Evolutionary conservation across 257 asterid genomes (phyloP).

Genomic region (Eustoma russellianum): DNA sequence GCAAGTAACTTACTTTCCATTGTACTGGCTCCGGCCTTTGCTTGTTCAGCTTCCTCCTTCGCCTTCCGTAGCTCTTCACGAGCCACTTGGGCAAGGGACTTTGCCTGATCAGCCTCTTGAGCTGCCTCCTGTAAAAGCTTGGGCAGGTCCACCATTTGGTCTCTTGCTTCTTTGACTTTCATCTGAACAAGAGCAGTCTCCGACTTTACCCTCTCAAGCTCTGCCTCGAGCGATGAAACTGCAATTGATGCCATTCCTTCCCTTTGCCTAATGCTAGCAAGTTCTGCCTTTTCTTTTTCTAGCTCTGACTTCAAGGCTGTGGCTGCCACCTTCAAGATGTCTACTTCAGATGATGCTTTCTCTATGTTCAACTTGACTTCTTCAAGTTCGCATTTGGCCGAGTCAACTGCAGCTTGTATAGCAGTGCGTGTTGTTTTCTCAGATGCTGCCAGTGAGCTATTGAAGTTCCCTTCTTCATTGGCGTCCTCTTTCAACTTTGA

Average conservation of each 20-base stretch:
- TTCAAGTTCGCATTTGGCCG: conserved; percentile 66
- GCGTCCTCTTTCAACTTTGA: conserved; percentile 24
- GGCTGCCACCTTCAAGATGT: conserved; percentile 68
- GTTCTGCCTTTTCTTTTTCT: conserved; percentile 58
- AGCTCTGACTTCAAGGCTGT: conserved; percentile 49
- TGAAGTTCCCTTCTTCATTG: conserved; percentile 24
- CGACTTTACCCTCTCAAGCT: conserved; percentile 46
- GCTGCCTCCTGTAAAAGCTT: conserved; percentile 66
- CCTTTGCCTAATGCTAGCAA: conserved; percentile 50
- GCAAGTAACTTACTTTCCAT: conserved; percentile 60
- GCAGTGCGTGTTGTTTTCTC: conserved; percentile 40
- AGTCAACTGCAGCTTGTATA: conserved; percentile 42
- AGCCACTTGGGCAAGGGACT: conserved; percentile 38
- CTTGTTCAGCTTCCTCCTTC: conserved; percentile 70
- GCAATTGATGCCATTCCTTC: conserved; percentile 88
- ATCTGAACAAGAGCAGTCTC: conserved; percentile 48
- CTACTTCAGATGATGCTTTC: conserved; percentile 50
- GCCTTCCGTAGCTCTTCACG: conserved; percentile 56
- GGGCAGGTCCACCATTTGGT: conserved; percentile 62
- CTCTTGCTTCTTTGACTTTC: conserved; percentile 67
- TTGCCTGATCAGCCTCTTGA: conserved; percentile 56
- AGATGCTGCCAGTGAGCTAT: conserved; percentile 25
- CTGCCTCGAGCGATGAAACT: conserved; percentile 73
- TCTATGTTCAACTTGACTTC: conserved; percentile 61
- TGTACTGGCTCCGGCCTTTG: conserved; percentile 56